Percentiles rank a stretch among this genome's conserved stretches.
These are phyloP conservation scores for Thelephora aurantiotincta DNA, from an alignment of 768 basidiomycete genomes.

Conservation along the genomic window DNA sequence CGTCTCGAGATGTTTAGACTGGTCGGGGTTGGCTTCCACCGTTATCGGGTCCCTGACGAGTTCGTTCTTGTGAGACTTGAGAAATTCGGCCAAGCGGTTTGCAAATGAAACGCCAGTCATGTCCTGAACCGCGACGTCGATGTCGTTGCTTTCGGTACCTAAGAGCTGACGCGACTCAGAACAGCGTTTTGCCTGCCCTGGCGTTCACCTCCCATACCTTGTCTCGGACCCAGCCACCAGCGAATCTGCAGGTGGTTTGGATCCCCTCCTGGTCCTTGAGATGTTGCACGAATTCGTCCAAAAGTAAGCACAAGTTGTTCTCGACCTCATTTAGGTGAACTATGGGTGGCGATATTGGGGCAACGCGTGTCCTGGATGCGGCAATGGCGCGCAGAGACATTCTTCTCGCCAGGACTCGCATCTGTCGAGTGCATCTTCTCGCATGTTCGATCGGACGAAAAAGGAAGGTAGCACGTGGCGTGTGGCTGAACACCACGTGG, in stretches of 20 bases:
- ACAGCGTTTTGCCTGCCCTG: background rate
- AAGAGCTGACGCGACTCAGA: constrained; percentile 41
- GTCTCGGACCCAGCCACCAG: constrained; percentile 97
- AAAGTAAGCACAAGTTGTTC: constrained; percentile 52
- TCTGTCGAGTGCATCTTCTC: background rate
- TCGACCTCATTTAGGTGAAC: constrained; percentile 57
- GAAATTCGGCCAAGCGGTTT: constrained; percentile 53
- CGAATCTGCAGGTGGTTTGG: constrained; percentile 68
- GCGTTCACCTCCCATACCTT: constrained; percentile 43
- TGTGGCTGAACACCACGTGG: background rate
- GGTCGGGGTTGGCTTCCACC: constrained; percentile 89
- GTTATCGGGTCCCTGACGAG: constrained; percentile 52
- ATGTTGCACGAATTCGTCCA: constrained; percentile 61
- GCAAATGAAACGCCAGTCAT: constrained; percentile 91
- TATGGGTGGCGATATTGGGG: background rate
- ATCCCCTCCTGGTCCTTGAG: constrained; percentile 38
- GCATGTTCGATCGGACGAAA: background rate
- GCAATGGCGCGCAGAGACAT: background rate
- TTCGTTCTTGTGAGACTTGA: constrained; percentile 34
- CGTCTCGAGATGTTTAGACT: constrained; percentile 96
- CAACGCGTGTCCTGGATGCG: background rate
- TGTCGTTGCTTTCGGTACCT: constrained; percentile 71
- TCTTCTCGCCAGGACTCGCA: background rate
- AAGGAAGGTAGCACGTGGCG: background rate
- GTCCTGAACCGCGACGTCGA: constrained; percentile 81